Percentiles rank a stretch among this genome's conserved stretches.
Conservation (phyloP, 2,329 filamentous ascomycete genomes). For the Monascus ruber region DNA sequence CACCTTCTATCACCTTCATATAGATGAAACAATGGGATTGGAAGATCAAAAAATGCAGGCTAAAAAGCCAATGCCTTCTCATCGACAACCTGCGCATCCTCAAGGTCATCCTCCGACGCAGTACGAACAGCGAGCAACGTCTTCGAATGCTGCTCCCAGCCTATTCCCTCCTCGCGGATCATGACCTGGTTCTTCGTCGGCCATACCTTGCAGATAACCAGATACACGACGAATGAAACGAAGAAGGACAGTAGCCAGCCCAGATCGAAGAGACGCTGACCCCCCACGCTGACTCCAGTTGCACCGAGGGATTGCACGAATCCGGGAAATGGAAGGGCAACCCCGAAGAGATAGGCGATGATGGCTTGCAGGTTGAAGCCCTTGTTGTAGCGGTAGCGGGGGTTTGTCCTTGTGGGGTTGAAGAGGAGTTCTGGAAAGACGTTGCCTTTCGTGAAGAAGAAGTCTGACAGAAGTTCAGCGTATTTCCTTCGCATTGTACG, state of each 20-base stretch:
- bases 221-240: slow-evolving; percentile 22
- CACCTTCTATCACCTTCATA: no score
- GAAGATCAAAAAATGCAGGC: no score
- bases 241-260: slow-evolving; percentile 26
- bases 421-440: slow-evolving; percentile 23
- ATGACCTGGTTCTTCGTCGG: slow-evolving; percentile 26
- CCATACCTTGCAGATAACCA: slow-evolving; percentile 25
- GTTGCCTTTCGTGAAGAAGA: slow-evolving; percentile 7
- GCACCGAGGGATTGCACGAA: slow-evolving; percentile 23
- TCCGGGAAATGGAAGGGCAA: slow-evolving; percentile 24
- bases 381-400: slow-evolving; percentile 21
- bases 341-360: slow-evolving; percentile 22
- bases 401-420: slow-evolving; percentile 17
- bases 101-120: no score
- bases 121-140: no score
- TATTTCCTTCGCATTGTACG: no score
- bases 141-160: slow-evolving; percentile 5
- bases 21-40: no score
- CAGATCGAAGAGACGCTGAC: slow-evolving; percentile 20
- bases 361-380: slow-evolving; percentile 27
- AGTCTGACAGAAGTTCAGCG: slow-evolving; percentile 18
- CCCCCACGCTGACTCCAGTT: slow-evolving; percentile 14
- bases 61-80: no score
- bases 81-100: no score
- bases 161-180: slow-evolving; percentile 21